Evolutionary conservation across 306 rosid genomes (phyloP), one percentile per base, ranked within the genome.

Genomic region (Glycine latifolia): DNA sequence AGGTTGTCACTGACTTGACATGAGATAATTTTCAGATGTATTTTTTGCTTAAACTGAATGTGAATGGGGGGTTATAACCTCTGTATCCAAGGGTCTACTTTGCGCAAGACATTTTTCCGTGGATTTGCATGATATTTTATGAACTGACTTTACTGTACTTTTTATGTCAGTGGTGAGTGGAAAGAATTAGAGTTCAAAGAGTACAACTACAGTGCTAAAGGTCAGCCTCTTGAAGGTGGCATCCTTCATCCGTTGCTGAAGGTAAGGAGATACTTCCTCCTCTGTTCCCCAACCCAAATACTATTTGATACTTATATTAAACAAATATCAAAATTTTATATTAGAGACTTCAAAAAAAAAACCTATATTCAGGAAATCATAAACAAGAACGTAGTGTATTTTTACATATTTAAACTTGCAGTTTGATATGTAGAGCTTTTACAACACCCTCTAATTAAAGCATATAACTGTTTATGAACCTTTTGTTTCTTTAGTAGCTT

Each of bases 241-340:
- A 82, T 85, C 82, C 98, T 95, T 84, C 99, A 95, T 91, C 99
- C 99, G 6, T 82, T 93, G 79, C 91, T 93, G 77, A 93, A 95
- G 99, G 99, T 75, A 89, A 89, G 92, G 14, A 84, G 7, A 79
- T 75, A 12, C 62, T 72, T n/a, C 71, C 47, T 48, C 50, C 54
- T 69, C 44, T 76, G 66, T 61, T 39, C 35, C 71, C 67, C 67
- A 39, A n/a, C 3, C 48, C 52, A 73, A 47, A 15, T 44, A 10
- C 15, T 33, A 6, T 75, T 75, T 75, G 55, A 53, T 48, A 68
- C 71, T 81, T 76, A 33, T 50, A 70, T 70, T 41, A 66, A 35
- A 8, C 39, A 37, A 52, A 67, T 65, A 53, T 67, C 41, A 49
- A 67, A 56, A 14, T 20, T 15, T 41, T 47, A 31, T 20, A 46